Conservation (phyloP, 768 basidiomycete genomes). For the Cyclocybe aegerita region DNA sequence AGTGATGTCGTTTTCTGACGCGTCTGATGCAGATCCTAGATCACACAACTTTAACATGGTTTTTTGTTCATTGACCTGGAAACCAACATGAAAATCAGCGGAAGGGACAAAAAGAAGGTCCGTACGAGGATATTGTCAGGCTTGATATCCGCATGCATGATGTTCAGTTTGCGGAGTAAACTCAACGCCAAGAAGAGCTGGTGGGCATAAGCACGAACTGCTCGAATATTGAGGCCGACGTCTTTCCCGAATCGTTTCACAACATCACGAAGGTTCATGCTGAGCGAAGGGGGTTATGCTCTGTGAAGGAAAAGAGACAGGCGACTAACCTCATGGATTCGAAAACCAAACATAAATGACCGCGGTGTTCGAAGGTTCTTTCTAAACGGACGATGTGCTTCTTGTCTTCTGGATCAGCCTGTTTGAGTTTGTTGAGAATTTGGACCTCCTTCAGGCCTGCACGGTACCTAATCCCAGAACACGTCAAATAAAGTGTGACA, state of each 20-base stretch:
- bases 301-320: background rate
- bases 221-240: slow-evolving; percentile 91
- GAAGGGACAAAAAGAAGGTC: slow-evolving; percentile 12
- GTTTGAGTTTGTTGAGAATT: slow-evolving; percentile 82
- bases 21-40: slow-evolving; percentile 94
- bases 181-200: slow-evolving; percentile 90
- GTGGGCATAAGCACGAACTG: slow-evolving; percentile 98
- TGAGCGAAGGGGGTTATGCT: slow-evolving; percentile 25
- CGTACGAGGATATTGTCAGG: slow-evolving; percentile 95
- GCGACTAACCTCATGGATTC: slow-evolving; percentile 79
- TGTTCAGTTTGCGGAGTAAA: slow-evolving; percentile 82
- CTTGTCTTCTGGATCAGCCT: slow-evolving; percentile 95
- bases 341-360: slow-evolving; percentile 94
- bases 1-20: slow-evolving; percentile 93
- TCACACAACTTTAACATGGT: slow-evolving; percentile 93
- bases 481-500: slow-evolving; percentile 1
- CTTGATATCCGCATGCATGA: slow-evolving; percentile 99
- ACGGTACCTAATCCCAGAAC: slow-evolving; percentile 66
- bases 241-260: slow-evolving; percentile 99
- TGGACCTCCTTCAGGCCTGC: slow-evolving; percentile 91
- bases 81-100: background rate
- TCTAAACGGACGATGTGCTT: slow-evolving; percentile 94
- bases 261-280: slow-evolving; percentile 98
- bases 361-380: slow-evolving; percentile 94
- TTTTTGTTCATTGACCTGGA: slow-evolving; percentile 92